Evolutionary conservation across 768 basidiomycete species (phyloP), one percentile per base, ranked within the genome.

Genomic region (Tricholoma terreum): DNA sequence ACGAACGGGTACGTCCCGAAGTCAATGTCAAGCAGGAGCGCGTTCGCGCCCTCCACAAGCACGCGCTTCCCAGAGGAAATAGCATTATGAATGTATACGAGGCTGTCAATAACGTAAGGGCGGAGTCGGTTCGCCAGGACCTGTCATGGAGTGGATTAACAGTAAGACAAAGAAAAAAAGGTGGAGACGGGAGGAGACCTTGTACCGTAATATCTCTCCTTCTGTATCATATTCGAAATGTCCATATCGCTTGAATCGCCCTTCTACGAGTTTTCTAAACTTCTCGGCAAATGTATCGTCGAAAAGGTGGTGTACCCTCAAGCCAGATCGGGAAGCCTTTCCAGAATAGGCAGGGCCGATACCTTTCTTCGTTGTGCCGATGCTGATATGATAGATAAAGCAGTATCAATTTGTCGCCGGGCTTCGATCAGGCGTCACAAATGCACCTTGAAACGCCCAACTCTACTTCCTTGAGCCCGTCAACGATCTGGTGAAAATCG

Each of bases 401-500:
- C 7, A 17, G 15, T 33, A 45, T 54, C 55, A 45, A 57, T 35
- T 40, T n/a, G 57, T 61, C 63, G 33, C 63, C n/a, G 10, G 14
- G 14, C 5, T 27, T 27, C 22, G 30, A 6, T 8, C 30, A 31
- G 22, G 27, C 15, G 15, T 27, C n/a, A 31, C 12, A 31, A 31
- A 49, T 31, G 27, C 30, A 87, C 87, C 88, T 91, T 1, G 86
- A 87, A 8, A 92, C 91, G 21, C 97, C 97, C 21, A 98, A 83
- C 71, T 98, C 97, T 36, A 94, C 92, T 72, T 99, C 97, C 71
- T 98, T 99, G 67, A 99, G 77, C 5, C 97, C 97, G 69, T 99
- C 97, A 27, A 98, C 97, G 67, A 98, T 98, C 77, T 99, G 97
- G 74, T 99, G 97, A 73, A 99, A 98, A 70, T 98, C 97, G 67